phyloP scores from a whole-genome alignment of 805 yeast species.

The Zygosaccharomyces lentus region DNA sequence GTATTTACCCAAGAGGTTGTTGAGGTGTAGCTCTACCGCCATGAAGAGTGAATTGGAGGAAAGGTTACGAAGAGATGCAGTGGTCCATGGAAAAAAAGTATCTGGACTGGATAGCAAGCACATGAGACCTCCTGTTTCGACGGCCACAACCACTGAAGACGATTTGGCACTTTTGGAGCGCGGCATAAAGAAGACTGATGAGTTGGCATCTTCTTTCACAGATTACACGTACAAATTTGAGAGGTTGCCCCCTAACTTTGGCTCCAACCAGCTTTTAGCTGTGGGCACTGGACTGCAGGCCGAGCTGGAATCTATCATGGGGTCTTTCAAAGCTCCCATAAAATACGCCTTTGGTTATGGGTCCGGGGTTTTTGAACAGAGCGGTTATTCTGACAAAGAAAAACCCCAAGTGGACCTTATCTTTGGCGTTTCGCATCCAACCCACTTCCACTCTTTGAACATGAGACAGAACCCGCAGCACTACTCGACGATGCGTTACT shows the following conservation, averaged over 20 bases:
- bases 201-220: constrained; percentile 24
- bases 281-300: constrained; percentile 43
- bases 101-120: not conserved
- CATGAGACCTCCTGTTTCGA: not conserved
- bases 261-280: constrained; percentile 52
- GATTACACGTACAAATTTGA: constrained; percentile 32
- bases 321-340: constrained; percentile 66
- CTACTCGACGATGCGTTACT: constrained; percentile 61
- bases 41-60: constrained; percentile 3
- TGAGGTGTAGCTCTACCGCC: constrained; percentile 8
- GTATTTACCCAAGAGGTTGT: not conserved
- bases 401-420: constrained; percentile 82
- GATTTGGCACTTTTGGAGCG: constrained; percentile 24
- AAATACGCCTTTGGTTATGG: constrained; percentile 90
- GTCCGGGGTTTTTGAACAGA: constrained; percentile 85
- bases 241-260: constrained; percentile 54
- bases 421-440: constrained; percentile 70
- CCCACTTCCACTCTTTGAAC: constrained; percentile 73
- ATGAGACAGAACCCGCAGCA: constrained; percentile 64
- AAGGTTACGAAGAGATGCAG: constrained; percentile 1
- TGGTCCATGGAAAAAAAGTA: constrained; percentile 6
- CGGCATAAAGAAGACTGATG: constrained; percentile 26
- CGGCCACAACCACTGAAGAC: constrained; percentile 5
- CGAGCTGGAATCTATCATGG: constrained; percentile 46
- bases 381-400: constrained; percentile 37